These are phyloP conservation scores for Echeveria elegans DNA, from an alignment of 164 flowering plant genomes.

Conservation along the genomic window DNA sequence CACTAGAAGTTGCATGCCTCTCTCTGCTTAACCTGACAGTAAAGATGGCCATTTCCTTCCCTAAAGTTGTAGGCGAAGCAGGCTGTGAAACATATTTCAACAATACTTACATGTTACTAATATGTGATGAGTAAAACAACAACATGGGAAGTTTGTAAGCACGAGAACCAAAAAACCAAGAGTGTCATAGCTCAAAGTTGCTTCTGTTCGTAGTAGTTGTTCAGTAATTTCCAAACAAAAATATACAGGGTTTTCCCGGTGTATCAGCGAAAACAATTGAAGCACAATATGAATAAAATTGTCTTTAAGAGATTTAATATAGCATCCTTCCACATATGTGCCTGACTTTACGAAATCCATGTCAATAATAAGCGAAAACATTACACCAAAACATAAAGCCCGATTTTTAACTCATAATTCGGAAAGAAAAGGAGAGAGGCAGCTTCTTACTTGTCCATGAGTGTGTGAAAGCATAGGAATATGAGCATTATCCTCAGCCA, in stretches of 20 bases:
- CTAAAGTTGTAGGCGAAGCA: slow-evolving; percentile 90
- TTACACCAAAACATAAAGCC: too few relatives aligned
- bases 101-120: not conserved
- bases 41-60: slow-evolving; percentile 88
- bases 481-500: slow-evolving; percentile 62
- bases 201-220: too few relatives aligned
- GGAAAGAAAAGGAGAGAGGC: not conserved
- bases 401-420: too few relatives aligned
- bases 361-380: too few relatives aligned
- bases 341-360: too few relatives aligned
- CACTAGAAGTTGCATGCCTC: slow-evolving; percentile 42
- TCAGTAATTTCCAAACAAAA: too few relatives aligned
- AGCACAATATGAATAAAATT: too few relatives aligned
- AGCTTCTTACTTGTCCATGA: slow-evolving; percentile 77
- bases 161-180: not conserved
- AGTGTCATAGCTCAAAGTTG: too few relatives aligned
- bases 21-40: slow-evolving; percentile 60
- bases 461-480: slow-evolving; percentile 93
- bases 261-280: too few relatives aligned
- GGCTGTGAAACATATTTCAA: slow-evolving; percentile 34
- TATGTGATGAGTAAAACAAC: not conserved
- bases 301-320: too few relatives aligned
- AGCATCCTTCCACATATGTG: too few relatives aligned
- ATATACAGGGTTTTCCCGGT: too few relatives aligned
- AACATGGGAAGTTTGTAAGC: not conserved